Evolutionary conservation across 441 rosid genomes (phyloP), one percentile per base, ranked within the genome.

Genomic region (Erysimum cheiri): DNA sequence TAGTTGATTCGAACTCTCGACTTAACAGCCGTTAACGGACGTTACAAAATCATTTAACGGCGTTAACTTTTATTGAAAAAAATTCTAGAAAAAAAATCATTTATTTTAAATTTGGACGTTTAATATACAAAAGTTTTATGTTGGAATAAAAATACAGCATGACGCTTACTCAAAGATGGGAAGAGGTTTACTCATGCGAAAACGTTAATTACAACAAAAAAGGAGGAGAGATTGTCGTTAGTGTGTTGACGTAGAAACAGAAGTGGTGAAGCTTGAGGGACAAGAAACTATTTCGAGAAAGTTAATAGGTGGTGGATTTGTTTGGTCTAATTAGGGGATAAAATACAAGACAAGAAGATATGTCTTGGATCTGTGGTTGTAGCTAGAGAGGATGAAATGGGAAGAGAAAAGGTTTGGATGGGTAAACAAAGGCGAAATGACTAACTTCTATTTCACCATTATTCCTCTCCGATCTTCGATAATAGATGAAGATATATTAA

Each of bases 381-480:
- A 4, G 88, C n/a, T n/a, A n/a, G n/a, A 88, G 80, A 81, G 82
- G 59, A 86, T 90, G 83, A 83, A 76, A 57, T 75, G 82, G 89
- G 88, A 82, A 58, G 56, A 80, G 64, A 77, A 58, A 46, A 78
- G 65, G 22, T 62, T 77, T 8, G 85, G 89, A 4, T 86, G 86
- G 85, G 52, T 29, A 8, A 40, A 69, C 35, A 35, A 36, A 43
- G 19, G 72, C 28, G 13, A 24, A 19, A 15, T 61, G 52, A 35
- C 43, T 31, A 65, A 3, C 4, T n/a, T n/a, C n/a, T n/a, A n/a
- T n/a, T n/a, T n/a, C n/a, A n/a, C n/a, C n/a, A n/a, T n/a, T n/a
- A n/a, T n/a, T n/a, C n/a, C n/a, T n/a, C n/a, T n/a, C n/a, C n/a
- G n/a, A n/a, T n/a, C n/a, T n/a, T n/a, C n/a, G n/a, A n/a, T n/a